Base-by-base conservation (phyloP, 2,329 filamentous ascomycete genomes). In the Colletotrichum neosansevieriae region DNA sequence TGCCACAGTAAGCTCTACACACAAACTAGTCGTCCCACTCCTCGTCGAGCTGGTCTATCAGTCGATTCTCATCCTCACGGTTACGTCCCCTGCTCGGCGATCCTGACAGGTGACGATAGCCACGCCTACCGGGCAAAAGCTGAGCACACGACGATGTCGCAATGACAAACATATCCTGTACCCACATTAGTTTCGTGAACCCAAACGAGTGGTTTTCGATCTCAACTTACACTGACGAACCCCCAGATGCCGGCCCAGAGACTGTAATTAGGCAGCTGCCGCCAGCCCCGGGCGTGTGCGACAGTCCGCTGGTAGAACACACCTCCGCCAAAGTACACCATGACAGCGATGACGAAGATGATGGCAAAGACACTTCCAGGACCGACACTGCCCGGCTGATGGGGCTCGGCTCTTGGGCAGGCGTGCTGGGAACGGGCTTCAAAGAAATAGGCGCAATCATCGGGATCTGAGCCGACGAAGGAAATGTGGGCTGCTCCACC, bases 291-390 rank as follows among this genome's bases (percentile, higher is more conserved):
- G 74, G 97, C 94, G 78, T 99, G 93, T 80, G 94, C 91, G 66
- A 99, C 94, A 36, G 94, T 97, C 68, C 96, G 89, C 80, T 98
- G 95, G 83, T 98, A 99, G 71, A 97, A 94, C 74, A 97, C 92
- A 75, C 96, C 96, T 73, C 96, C 96, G 42, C 97, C 87, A 63
- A 97, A 84, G 80, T 99, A 99, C 21, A 96, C 96, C 10, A 95
- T 82, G 42, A 98, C 86, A 10, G 94, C 92, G 68, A 89, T 86
- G 68, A 85, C 83, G 72, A 89, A 87, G 77, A 99, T 98, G 71
- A 98, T 91, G 69, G 92, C 92, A 77, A 99, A 99, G 12, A 99
- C 79, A 83, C 94, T 81, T 77, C 92, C 75, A 79, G 96, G 82
- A 76, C 92, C 80, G 84, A 91, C 82, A 80, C 90, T 83, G 83